Conservation (phyloP, 2,329 filamentous ascomycete genomes). For the Colletotrichum liaoningense region DNA sequence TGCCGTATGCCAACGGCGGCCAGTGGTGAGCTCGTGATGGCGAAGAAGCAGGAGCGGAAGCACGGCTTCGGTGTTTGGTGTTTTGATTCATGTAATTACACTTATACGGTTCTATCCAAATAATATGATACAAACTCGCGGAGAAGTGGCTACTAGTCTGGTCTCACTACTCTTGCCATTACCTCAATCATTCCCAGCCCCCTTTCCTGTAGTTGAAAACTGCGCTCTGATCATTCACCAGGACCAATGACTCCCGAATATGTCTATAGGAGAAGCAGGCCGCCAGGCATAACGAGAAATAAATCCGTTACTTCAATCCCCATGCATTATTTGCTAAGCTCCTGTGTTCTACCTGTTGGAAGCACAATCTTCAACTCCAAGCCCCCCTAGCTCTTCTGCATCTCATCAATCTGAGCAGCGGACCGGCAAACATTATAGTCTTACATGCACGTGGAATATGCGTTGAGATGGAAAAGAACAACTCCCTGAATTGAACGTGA, state of each 20-base stretch:
- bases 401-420: not conserved
- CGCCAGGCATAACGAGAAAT: not conserved
- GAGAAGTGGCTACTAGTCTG: not conserved
- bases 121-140: not conserved
- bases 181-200: too few relatives aligned
- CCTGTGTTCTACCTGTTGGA: not conserved
- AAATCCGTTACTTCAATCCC: not conserved
- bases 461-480: constrained; percentile 15
- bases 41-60: too few relatives aligned
- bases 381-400: not conserved
- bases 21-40: constrained; percentile 50
- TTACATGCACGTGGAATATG: constrained; percentile 21
- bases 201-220: too few relatives aligned
- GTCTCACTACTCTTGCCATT: too few relatives aligned
- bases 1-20: constrained; percentile 60
- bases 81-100: not conserved
- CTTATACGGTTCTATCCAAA: not conserved
- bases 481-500: constrained; percentile 12
- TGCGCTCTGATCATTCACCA: not conserved
- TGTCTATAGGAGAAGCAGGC: not conserved
- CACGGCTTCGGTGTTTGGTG: not conserved
- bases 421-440: not conserved
- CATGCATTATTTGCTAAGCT: not conserved
- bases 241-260: not conserved
- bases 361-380: not conserved